Percentiles rank a stretch among this genome's conserved stretches.
phyloP scores from a whole-genome alignment of 345 rosid genomes.

The Euphorbia pulcherrima region DNA sequence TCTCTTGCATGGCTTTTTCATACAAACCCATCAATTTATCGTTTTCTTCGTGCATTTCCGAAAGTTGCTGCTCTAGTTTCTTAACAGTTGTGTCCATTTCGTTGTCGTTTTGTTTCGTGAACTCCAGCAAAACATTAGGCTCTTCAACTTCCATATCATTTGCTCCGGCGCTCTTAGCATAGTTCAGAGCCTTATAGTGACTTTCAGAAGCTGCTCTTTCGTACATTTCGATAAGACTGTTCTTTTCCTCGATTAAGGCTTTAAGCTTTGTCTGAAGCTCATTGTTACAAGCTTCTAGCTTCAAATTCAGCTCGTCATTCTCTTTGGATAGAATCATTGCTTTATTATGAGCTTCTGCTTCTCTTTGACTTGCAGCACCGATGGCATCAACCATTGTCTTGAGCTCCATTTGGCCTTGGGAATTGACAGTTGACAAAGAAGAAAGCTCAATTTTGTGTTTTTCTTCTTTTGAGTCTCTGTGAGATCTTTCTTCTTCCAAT shows the following conservation, averaged over 20 bases:
- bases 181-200: conserved; percentile 17
- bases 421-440: conserved; percentile 23
- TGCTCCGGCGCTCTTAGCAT: conserved; percentile 21
- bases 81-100: conserved; percentile 43
- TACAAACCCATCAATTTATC: conserved; percentile 78
- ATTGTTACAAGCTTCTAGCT: conserved; percentile 33
- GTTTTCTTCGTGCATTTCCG: conserved; percentile 86
- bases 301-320: conserved; percentile 40
- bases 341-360: conserved; percentile 84
- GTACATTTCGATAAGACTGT: conserved; percentile 79
- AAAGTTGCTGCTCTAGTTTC: conserved; percentile 65
- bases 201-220: conserved; percentile 71
- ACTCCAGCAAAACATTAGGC: conserved; percentile 17
- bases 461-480: conserved; percentile 33
- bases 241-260: conserved; percentile 74
- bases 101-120: conserved; percentile 30
- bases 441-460: conserved; percentile 24
- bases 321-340: conserved; percentile 59
- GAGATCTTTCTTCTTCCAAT: conserved; percentile 53
- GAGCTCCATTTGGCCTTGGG: conserved; percentile 72
- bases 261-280: conserved; percentile 35
- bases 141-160: conserved; percentile 23
- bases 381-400: conserved; percentile 97
- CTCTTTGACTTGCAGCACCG: conserved; percentile 85
- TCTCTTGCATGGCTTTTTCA: conserved; percentile 91